phyloP scores from a whole-genome alignment of 495 filamentous ascomycete species.

The Talaromyces nanjingensis region DNA sequence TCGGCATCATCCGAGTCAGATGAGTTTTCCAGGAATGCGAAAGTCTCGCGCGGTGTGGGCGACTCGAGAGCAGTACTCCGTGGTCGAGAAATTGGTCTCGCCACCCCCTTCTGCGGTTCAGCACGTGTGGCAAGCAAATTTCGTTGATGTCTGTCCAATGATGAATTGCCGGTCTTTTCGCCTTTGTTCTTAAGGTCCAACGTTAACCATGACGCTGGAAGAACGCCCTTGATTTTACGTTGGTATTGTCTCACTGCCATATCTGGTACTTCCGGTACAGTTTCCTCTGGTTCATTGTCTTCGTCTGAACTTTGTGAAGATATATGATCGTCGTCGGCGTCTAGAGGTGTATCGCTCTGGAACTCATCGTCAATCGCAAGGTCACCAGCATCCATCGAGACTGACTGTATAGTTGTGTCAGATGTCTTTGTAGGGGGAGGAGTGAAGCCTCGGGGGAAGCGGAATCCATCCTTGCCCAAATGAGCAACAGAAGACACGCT shows the following conservation, averaged over 20 bases:
- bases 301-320: not conserved
- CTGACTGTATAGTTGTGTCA: constrained; percentile 19
- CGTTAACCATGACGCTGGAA: constrained; percentile 86
- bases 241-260: constrained; percentile 31
- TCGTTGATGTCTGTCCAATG: constrained; percentile 14
- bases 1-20: constrained; percentile 11
- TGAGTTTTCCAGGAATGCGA: constrained; percentile 10
- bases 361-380: not conserved
- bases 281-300: not conserved
- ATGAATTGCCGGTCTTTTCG: constrained; percentile 24
- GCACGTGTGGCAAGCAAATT: constrained; percentile 8
- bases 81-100: constrained; percentile 27
- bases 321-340: not conserved
- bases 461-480: constrained; percentile 23
- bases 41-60: not conserved
- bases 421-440: constrained; percentile 28
- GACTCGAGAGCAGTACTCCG: constrained; percentile 12
- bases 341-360: not conserved
- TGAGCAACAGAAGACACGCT: constrained; percentile 22
- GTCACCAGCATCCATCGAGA: constrained; percentile 8
- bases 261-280: constrained; percentile 18
- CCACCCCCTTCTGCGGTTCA: constrained; percentile 37
- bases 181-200: constrained; percentile 49
- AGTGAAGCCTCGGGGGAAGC: constrained; percentile 31
- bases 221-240: constrained; percentile 68